These are phyloP conservation scores for Pichia phayaonensis DNA, from an alignment of 805 yeast species.

Conservation along the genomic window DNA sequence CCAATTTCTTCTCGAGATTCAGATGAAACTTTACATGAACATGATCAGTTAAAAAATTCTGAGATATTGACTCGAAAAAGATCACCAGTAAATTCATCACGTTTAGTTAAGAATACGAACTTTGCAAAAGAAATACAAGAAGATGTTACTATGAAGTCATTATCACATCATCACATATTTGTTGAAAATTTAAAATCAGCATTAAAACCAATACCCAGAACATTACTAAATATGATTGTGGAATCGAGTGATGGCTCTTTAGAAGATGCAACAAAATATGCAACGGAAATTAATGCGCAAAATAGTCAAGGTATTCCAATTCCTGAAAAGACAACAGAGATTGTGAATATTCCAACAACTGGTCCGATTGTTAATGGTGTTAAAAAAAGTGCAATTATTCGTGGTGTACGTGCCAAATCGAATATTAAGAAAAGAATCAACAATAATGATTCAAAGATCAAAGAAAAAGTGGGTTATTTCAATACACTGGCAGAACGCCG, in stretches of 20 bases:
- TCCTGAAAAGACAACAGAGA: conserved; percentile 49
- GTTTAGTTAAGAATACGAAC: not conserved
- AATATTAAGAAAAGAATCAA: not conserved
- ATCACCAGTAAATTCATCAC: not conserved
- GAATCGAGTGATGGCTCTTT: conserved; percentile 54
- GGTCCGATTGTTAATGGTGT: conserved; percentile 27
- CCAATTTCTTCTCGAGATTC: conserved; percentile 5
- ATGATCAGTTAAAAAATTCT: not conserved
- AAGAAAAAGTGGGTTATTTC: not conserved
- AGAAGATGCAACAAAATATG: conserved; percentile 60
- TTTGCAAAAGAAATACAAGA: not conserved
- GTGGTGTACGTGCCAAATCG: conserved; percentile 25
- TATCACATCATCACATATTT: conserved; percentile 30
- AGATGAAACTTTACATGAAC: conserved; percentile 4
- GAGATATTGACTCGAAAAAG: not conserved
- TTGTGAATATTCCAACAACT: conserved; percentile 49
- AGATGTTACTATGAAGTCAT: conserved; percentile 25
- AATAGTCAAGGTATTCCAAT: conserved; percentile 56
- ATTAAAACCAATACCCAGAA: conserved; percentile 22
- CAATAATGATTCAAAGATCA: not conserved
- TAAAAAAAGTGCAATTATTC: conserved; percentile 30
- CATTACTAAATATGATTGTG: conserved; percentile 42
- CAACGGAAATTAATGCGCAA: conserved; percentile 58
- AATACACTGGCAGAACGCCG: conserved; percentile 4
- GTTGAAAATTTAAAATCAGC: conserved; percentile 27